These are phyloP conservation scores for Chalara sp. DNA, from an alignment of 2,329 filamentous ascomycete species.

Conservation along the genomic window DNA sequence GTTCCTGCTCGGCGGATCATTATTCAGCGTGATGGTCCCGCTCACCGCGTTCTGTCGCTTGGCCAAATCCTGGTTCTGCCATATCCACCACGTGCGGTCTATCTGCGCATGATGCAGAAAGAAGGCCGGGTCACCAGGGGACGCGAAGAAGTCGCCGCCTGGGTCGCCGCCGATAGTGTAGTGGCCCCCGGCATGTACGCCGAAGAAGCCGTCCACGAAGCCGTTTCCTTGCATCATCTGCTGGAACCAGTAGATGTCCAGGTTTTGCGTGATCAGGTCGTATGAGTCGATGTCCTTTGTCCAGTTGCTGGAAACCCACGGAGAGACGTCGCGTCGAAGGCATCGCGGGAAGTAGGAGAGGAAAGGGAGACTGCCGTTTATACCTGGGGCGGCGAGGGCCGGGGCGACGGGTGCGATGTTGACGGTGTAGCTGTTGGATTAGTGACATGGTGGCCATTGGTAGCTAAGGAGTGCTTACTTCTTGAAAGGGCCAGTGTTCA, in stretches of 20 bases:
- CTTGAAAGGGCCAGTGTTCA: conserved; percentile 39
- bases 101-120: conserved; percentile 40
- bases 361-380: neutral
- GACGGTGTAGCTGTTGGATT: conserved; percentile 26
- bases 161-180: conserved; percentile 39
- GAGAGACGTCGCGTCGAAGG: conserved; percentile 35
- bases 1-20: conserved; percentile 34
- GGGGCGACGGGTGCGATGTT: conserved; percentile 40
- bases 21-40: conserved; percentile 36
- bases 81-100: conserved; percentile 41
- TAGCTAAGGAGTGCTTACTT: neutral
- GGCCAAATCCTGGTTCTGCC: conserved; percentile 39
- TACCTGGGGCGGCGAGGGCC: neutral
- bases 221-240: conserved; percentile 36
- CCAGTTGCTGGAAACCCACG: conserved; percentile 29
- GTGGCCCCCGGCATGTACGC: conserved; percentile 36
- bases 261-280: conserved; percentile 32
- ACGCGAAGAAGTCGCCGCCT: conserved; percentile 38
- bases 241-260: conserved; percentile 37
- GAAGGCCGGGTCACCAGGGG: conserved; percentile 39
- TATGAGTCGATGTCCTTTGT: conserved; percentile 31
- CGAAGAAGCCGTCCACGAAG: conserved; percentile 26
- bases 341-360: conserved; percentile 36
- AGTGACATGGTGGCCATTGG: neutral
- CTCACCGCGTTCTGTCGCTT: conserved; percentile 21